Conservation (phyloP, 2,329 filamentous ascomycete genomes). For the Alternaria rosae region DNA sequence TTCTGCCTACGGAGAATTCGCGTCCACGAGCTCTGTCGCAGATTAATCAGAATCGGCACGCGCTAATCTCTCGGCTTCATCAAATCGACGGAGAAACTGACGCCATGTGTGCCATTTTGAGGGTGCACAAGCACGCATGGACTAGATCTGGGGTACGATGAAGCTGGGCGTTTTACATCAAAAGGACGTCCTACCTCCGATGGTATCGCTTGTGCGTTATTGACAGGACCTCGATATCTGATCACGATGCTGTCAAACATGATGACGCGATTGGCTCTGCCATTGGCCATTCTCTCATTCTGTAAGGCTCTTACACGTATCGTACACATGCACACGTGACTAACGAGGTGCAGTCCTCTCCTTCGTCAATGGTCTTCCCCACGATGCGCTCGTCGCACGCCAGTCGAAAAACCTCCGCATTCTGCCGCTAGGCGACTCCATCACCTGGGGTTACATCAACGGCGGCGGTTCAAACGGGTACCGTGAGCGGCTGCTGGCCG, state of each 20-base stretch:
- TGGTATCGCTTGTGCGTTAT: background rate
- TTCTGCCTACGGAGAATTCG: background rate
- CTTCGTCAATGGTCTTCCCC: constrained; percentile 8
- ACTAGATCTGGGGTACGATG: background rate
- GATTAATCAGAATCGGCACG: background rate
- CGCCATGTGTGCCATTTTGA: background rate
- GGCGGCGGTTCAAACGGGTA: constrained; percentile 38
- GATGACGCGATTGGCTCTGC: constrained; percentile 5
- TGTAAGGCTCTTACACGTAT: background rate
- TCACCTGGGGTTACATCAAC: constrained; percentile 41
- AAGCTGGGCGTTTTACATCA: background rate
- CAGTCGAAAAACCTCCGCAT: constrained; percentile 19
- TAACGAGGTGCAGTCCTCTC: constrained; percentile 6
- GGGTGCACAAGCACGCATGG: background rate
- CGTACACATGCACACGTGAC: background rate
- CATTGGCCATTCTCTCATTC: constrained; percentile 7
- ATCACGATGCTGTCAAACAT: constrained; percentile 4
- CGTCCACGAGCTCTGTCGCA: background rate
- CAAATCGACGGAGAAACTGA: constrained; percentile 6
- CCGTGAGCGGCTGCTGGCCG: constrained; percentile 37
- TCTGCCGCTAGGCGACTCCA: constrained; percentile 30
- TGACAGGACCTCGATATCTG: background rate
- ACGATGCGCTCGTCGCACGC: constrained; percentile 5
- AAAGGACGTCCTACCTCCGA: background rate
- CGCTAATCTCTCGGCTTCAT: constrained; percentile 6